Evolutionary conservation across 352 stramenopile species (phyloP), one percentile per base, ranked within the genome.

Genomic region (Hyaloperonospora brassicae): DNA sequence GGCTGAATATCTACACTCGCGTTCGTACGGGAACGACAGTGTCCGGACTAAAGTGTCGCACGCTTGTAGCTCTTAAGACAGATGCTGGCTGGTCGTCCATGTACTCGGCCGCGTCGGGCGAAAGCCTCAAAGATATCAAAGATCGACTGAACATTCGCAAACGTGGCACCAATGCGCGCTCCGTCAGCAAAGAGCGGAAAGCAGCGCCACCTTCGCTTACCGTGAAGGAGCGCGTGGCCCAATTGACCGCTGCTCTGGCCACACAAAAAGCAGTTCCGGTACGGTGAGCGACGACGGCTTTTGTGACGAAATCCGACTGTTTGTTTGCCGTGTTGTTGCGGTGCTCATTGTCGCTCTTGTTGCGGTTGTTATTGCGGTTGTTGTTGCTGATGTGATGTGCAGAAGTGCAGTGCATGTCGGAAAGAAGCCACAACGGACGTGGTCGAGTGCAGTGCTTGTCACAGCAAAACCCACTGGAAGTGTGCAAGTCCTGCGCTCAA

Each of bases 51-150:
- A 34, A 34, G 27, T 34, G 27, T 34, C 27, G 27, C 27, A 9
- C 36, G 5, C 21, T 13, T 38, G 5, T 35, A 86, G 73, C 70
- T 13, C 59, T 89, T 23, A 87, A 90, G 66, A 85, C 70, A 36
- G 79, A 90, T 48, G 77, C 79, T n/a, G 79, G 77, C 8, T 90
- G 79, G 79, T 81, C 74, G 17, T 88, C 79, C 50, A 85, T 90
- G 71, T 90, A 85, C 49, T 80, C 77, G 12, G 72, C 77, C 0
- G 61, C 68, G 4, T 75, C 75, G 2, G 76, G 78, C 1, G 74
- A 87, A 46, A 88, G 79, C 48, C 67, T 90, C 6, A 90, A 90
- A 44, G 79, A 90, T 47, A 84, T 90, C 30, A 86, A 86, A 44
- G 79, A 90, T 51, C 68, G 73, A 3, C 55, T 86, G 10, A 87